Conservation (phyloP, 129 eudicot genomes). For the Chrysanthemum seticuspe region DNA sequence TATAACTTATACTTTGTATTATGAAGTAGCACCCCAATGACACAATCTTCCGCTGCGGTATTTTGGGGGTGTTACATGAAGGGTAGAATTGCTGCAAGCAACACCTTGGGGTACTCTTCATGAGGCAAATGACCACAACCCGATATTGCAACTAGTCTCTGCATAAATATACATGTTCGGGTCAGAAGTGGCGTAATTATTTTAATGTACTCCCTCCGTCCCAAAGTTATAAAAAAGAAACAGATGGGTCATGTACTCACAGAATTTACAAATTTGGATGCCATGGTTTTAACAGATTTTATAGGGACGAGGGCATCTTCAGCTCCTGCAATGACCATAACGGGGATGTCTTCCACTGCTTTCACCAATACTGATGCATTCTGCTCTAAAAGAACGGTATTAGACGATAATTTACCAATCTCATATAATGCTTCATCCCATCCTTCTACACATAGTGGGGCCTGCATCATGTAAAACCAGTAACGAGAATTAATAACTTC, state of each 20-base stretch:
- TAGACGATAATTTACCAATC: slow-evolving; percentile 75
- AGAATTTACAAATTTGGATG: slow-evolving; percentile 82
- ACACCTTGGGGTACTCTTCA: slow-evolving; percentile 92
- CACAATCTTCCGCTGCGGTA: no score
- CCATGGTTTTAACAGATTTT: slow-evolving; percentile 73
- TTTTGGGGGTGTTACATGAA: no score
- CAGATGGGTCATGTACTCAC: slow-evolving; percentile 43
- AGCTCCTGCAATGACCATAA: slow-evolving; percentile 84
- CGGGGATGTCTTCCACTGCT: slow-evolving; percentile 69
- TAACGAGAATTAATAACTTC: neutral
- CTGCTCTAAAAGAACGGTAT: slow-evolving; percentile 70
- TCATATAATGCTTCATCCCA: slow-evolving; percentile 98
- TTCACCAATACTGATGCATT: slow-evolving; percentile 59
- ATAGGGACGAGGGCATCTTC: slow-evolving; percentile 88
- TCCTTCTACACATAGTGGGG: slow-evolving; percentile 89
- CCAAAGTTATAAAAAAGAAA: no score
- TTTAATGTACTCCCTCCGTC: no score
- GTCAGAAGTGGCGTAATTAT: slow-evolving; percentile 2
- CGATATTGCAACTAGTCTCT: slow-evolving; percentile 91
- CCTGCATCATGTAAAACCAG: slow-evolving; percentile 46
- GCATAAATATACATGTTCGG: slow-evolving; percentile 31
- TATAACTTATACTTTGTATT: no score
- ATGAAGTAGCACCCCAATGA: no score
- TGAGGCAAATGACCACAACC: slow-evolving; percentile 99
- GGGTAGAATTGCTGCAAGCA: slow-evolving; percentile 85